Evolutionary conservation across 345 rosid genomes (phyloP).

Genomic region (Corymbia maculata): DNA sequence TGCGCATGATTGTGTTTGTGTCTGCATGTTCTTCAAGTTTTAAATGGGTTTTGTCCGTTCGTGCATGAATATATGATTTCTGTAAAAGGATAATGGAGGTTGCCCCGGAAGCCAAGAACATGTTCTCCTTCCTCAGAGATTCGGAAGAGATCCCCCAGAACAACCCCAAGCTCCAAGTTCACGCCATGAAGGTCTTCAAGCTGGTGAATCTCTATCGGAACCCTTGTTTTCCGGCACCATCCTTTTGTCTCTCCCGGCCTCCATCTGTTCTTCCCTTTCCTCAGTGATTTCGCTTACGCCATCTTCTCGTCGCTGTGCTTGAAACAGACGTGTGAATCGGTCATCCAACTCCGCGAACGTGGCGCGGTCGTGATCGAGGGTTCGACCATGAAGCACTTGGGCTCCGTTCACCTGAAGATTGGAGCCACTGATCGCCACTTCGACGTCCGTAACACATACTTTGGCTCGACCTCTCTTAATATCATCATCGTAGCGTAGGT

Average conservation of each 20-base stretch:
- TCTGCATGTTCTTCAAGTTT: background rate
- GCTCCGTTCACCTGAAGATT: constrained; percentile 36
- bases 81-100: constrained; percentile 45
- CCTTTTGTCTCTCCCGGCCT: background rate
- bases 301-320: background rate
- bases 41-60: background rate
- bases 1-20: no score
- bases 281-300: no score
- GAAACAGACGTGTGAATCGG: constrained; percentile 36
- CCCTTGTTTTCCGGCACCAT: background rate
- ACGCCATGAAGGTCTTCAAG: constrained; percentile 58
- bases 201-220: constrained; percentile 16
- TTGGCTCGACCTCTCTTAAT: background rate
- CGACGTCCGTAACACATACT: constrained; percentile 10
- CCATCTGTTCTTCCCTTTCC: no score
- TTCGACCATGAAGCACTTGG: constrained; percentile 37
- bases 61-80: background rate
- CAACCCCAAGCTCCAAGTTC: constrained; percentile 59
- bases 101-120: constrained; percentile 47
- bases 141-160: constrained; percentile 41
- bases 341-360: constrained; percentile 36
- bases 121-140: constrained; percentile 55
- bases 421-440: constrained; percentile 45
- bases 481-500: background rate
- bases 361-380: constrained; percentile 34